Conservation (phyloP, 2,329 filamentous ascomycete genomes). For the Diaporthe vexans region DNA sequence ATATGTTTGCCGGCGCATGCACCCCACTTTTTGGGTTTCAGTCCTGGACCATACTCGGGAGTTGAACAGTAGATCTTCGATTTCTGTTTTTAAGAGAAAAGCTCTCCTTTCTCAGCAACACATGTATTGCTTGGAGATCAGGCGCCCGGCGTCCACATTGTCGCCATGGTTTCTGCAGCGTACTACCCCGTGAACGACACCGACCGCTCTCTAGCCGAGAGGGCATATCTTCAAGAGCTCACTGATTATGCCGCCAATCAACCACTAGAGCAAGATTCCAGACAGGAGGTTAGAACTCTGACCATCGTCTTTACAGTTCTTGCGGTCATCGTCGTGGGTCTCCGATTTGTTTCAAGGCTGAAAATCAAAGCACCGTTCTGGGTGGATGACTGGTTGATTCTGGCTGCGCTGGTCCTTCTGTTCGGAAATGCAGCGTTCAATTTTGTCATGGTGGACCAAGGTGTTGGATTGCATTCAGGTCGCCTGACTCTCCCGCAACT, state of each 20-base stretch:
- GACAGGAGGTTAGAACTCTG: conserved; percentile 39
- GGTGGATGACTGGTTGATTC: conserved; percentile 35
- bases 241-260: conserved; percentile 14
- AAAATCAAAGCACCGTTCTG: conserved; percentile 31
- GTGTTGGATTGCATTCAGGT: conserved; percentile 31
- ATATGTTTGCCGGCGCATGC: neutral
- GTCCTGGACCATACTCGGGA: neutral
- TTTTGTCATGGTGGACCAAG: conserved; percentile 29
- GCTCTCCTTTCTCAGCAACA: neutral
- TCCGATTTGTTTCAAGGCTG: conserved; percentile 21
- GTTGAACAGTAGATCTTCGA: neutral
- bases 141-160: neutral
- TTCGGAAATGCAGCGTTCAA: conserved; percentile 34
- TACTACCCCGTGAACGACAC: conserved; percentile 38
- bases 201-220: conserved; percentile 29
- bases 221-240: conserved; percentile 28
- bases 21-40: neutral
- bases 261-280: conserved; percentile 27
- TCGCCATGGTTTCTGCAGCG: conserved; percentile 20
- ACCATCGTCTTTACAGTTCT: conserved; percentile 48
- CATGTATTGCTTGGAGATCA: neutral
- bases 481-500: conserved; percentile 28
- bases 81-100: neutral
- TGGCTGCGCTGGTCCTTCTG: conserved; percentile 21
- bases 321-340: conserved; percentile 12